A percentile compares a stretch with the other conserved stretches of the same genome.
Conservation (phyloP, 1,139 yeast genomes). For the Saccharomyces hybrid region DNA sequence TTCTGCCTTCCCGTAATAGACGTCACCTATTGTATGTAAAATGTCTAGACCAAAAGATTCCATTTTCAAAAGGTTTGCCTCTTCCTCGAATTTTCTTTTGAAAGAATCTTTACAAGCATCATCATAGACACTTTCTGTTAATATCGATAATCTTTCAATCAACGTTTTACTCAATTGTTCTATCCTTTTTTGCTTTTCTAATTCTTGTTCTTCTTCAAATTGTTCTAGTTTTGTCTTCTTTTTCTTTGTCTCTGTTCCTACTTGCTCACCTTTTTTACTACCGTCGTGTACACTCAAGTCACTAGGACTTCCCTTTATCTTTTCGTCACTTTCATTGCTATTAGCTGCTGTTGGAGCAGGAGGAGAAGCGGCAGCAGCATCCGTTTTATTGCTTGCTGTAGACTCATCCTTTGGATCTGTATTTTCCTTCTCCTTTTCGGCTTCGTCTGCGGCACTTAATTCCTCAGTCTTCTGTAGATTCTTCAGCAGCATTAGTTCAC, state of each 20-base stretch:
- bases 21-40: slow-evolving; percentile 75
- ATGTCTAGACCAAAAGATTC: slow-evolving; percentile 92
- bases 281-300: neutral
- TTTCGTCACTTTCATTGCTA: neutral
- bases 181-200: slow-evolving; percentile 65
- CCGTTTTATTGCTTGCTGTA: neutral
- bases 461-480: slow-evolving; percentile 66
- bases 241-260: slow-evolving; percentile 25
- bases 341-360: neutral
- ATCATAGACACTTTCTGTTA: slow-evolving; percentile 77
- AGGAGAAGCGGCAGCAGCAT: neutral
- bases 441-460: slow-evolving; percentile 37
- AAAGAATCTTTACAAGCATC: slow-evolving; percentile 63
- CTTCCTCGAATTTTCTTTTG: slow-evolving; percentile 61
- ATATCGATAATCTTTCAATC: slow-evolving; percentile 57
- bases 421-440: slow-evolving; percentile 23
- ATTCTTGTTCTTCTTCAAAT: slow-evolving; percentile 68
- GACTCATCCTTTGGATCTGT: slow-evolving; percentile 11
- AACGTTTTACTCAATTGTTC: slow-evolving; percentile 57
- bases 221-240: slow-evolving; percentile 53
- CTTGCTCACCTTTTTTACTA: neutral
- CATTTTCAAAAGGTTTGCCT: slow-evolving; percentile 83
- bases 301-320: neutral
- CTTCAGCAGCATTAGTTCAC: slow-evolving; percentile 79
- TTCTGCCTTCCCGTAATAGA: slow-evolving; percentile 62